Evolutionary conservation across 2,329 filamentous ascomycete species (phyloP).

Genomic region (Tolypocladium nubicola): DNA sequence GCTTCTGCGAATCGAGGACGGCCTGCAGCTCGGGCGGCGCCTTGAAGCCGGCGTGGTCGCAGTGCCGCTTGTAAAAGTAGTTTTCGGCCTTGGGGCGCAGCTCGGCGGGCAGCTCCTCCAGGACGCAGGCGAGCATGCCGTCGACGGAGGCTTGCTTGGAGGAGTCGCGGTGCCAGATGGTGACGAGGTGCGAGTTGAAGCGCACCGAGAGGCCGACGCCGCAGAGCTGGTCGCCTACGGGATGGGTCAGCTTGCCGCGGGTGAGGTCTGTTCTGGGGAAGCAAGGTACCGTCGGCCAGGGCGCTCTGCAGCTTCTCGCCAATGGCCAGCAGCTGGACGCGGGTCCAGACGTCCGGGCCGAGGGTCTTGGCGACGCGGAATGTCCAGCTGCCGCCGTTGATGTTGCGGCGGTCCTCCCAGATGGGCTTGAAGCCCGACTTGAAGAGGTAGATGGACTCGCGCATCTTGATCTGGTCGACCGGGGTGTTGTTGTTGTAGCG

Average conservation of each 20-base stretch:
- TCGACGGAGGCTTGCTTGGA: slow-evolving; percentile 72
- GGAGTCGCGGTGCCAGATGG: slow-evolving; percentile 86
- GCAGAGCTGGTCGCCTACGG: slow-evolving; percentile 71
- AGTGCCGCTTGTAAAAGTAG: slow-evolving; percentile 84
- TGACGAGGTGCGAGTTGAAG: slow-evolving; percentile 81
- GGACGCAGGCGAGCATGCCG: slow-evolving; percentile 59
- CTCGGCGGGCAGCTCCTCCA: slow-evolving; percentile 63
- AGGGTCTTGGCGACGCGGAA: slow-evolving; percentile 76
- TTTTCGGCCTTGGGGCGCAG: slow-evolving; percentile 59
- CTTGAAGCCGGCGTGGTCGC: slow-evolving; percentile 76
- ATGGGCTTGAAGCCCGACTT: slow-evolving; percentile 66
- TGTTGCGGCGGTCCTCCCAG: slow-evolving; percentile 82
- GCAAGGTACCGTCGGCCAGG: slow-evolving; percentile 53
- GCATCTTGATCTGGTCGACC: slow-evolving; percentile 63
- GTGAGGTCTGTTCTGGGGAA: neutral
- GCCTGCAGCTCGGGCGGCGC: slow-evolving; percentile 48
- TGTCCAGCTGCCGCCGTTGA: slow-evolving; percentile 80
- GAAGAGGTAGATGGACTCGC: slow-evolving; percentile 71
- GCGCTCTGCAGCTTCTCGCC: slow-evolving; percentile 70
- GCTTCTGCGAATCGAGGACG: slow-evolving; percentile 45
- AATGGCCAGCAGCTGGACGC: slow-evolving; percentile 71
- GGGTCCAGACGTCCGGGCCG: slow-evolving; percentile 68
- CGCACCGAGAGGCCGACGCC: slow-evolving; percentile 80
- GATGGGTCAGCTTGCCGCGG: neutral
- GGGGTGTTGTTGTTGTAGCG: slow-evolving; percentile 74